A percentile compares a stretch with the other conserved stretches of the same genome.
These are phyloP conservation scores for Fusarium pseudocircinatum DNA, from an alignment of 2,329 filamentous ascomycete species.

Conservation along the genomic window DNA sequence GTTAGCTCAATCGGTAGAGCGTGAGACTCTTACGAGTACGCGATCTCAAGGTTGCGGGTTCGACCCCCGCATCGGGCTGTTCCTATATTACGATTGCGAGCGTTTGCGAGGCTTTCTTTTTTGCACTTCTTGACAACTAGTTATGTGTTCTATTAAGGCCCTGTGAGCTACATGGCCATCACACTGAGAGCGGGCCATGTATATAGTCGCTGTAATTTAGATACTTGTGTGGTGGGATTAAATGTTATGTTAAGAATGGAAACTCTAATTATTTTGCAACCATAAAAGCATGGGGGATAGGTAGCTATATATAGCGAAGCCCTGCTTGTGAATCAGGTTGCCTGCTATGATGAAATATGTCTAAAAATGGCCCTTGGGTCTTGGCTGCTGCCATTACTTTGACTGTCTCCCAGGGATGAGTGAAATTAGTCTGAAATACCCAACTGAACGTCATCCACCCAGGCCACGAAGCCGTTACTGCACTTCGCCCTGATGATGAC, in stretches of 20 bases:
- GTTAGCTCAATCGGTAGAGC: conserved; percentile 62
- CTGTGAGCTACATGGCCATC: fast-evolving
- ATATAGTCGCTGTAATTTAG: no score
- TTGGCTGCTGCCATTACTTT: no score
- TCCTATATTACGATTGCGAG: conserved; percentile 31
- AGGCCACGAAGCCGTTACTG: not conserved
- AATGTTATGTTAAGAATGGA: not conserved
- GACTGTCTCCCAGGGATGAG: fast-evolving
- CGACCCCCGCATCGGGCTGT: conserved; percentile 56
- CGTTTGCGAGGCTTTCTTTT: conserved; percentile 14
- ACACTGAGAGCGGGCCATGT: no score
- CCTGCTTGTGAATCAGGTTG: fast-evolving
- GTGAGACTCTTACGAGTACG: conserved; percentile 68
- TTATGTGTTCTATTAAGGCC: not conserved
- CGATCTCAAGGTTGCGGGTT: conserved; percentile 66
- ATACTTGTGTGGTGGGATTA: no score
- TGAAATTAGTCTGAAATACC: not conserved
- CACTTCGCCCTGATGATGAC: not conserved
- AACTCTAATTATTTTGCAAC: not conserved
- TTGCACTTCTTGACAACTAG: not conserved
- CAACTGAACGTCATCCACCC: not conserved
- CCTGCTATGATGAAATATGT: not conserved
- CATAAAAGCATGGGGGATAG: not conserved
- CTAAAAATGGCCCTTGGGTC: not conserved
- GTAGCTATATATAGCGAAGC: not conserved